Evolutionary conservation across 345 rosid species (phyloP).

Genomic region (Populus deltoides): DNA sequence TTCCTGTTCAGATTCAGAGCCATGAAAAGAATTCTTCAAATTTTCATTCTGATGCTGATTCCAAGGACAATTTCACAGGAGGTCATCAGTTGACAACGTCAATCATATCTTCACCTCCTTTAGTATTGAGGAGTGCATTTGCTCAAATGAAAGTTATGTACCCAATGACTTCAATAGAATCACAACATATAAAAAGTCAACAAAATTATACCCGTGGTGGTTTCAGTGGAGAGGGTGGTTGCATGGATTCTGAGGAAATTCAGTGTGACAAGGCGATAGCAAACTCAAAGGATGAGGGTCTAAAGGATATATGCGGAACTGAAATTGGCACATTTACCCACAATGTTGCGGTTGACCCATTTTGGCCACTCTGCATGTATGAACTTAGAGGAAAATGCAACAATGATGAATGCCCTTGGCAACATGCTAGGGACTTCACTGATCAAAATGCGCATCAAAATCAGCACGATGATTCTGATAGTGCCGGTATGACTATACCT

Average conservation of each 20-base stretch:
- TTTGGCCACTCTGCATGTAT: conserved; percentile 82
- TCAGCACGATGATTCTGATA: conserved; percentile 38
- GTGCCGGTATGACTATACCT: conserved; percentile 34
- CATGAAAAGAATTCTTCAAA: conserved; percentile 18
- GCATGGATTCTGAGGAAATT: conserved; percentile 30
- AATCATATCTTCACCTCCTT: conserved; percentile 35
- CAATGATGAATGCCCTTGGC: conserved; percentile 90
- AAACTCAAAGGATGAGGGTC: conserved; percentile 26
- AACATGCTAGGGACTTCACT: conserved; percentile 65
- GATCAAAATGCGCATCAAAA: conserved; percentile 28
- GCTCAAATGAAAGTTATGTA: conserved; percentile 45
- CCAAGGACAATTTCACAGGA: conserved; percentile 29
- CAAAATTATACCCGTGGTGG: conserved; percentile 14
- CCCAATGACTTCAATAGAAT: conserved; percentile 20
- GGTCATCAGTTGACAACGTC: conserved; percentile 23
- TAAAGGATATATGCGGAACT: conserved; percentile 23
- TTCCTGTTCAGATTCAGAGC: conserved; percentile 30
- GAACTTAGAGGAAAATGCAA: conserved; percentile 98
- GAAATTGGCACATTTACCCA: conserved; percentile 49
- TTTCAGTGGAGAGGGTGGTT: conserved; percentile 19
- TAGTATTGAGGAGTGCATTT: conserved; percentile 51
- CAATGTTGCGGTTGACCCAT: conserved; percentile 61
- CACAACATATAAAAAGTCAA: conserved; percentile 26
- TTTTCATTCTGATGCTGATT: conserved; percentile 26
- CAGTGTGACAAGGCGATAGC: conserved; percentile 23